Conservation (phyloP, 345 rosid genomes). For the Kernera saxatilis region DNA sequence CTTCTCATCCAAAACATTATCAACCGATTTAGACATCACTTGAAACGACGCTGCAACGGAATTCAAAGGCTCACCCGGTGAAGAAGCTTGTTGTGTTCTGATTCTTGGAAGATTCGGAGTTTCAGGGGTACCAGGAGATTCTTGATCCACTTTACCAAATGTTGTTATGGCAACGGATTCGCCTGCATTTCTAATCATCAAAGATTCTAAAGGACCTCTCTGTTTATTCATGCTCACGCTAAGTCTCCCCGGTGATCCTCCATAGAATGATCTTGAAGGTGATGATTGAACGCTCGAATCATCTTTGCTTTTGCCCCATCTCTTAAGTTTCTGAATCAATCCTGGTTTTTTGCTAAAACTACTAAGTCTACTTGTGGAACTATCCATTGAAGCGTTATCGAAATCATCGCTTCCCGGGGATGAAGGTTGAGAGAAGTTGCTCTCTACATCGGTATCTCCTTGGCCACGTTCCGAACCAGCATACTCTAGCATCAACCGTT, state of each 20-base stretch:
- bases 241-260: slow-evolving; percentile 67
- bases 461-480: slow-evolving; percentile 95
- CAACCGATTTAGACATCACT: slow-evolving; percentile 86
- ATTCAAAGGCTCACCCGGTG: slow-evolving; percentile 54
- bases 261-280: slow-evolving; percentile 69
- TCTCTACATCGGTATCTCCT: slow-evolving; percentile 87
- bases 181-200: slow-evolving; percentile 86
- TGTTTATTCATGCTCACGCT: slow-evolving; percentile 53
- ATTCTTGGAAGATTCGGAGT: slow-evolving; percentile 48
- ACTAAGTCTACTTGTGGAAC: slow-evolving; percentile 70
- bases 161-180: slow-evolving; percentile 79
- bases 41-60: slow-evolving; percentile 72
- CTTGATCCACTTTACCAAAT: slow-evolving; percentile 69
- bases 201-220: slow-evolving; percentile 81
- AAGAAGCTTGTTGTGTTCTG: slow-evolving; percentile 47
- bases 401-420: slow-evolving; percentile 94
- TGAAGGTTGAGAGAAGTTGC: slow-evolving; percentile 84
- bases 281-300: slow-evolving; percentile 67
- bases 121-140: slow-evolving; percentile 53
- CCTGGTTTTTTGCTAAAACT: slow-evolving; percentile 68
- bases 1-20: slow-evolving; percentile 68
- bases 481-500: slow-evolving; percentile 77
- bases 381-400: slow-evolving; percentile 79
- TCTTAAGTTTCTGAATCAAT: slow-evolving; percentile 80
- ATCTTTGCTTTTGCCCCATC: slow-evolving; percentile 86